phyloP scores from a whole-genome alignment of 176 grass and related monocot genomes.

The Coix lacrymajobi region DNA sequence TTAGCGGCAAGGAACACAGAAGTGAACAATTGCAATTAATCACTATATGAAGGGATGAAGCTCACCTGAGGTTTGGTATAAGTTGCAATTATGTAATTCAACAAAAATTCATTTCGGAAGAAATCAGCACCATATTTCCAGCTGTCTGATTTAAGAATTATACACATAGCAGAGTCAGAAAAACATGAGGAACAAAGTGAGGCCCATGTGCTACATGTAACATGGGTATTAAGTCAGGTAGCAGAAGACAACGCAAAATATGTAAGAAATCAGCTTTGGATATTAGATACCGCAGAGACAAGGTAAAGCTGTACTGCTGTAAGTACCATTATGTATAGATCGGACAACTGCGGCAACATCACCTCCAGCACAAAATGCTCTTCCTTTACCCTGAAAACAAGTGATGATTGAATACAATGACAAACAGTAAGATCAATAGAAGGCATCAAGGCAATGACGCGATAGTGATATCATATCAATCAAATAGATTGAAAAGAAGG shows the following conservation, averaged over 20 bases:
- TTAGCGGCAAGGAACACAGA: not conserved
- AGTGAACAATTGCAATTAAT: slow-evolving; percentile 14
- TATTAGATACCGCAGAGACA: not conserved
- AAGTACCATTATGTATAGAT: slow-evolving; percentile 54
- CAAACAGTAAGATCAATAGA: not conserved
- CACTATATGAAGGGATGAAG: slow-evolving; percentile 22
- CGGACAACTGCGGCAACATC: slow-evolving; percentile 65
- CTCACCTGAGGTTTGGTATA: slow-evolving; percentile 84
- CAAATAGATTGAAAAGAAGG: not conserved
- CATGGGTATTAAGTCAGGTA: not conserved
- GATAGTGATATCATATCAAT: not conserved
- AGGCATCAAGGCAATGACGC: not conserved
- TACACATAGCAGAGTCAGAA: slow-evolving; percentile 9
- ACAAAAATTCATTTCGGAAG: slow-evolving; percentile 70
- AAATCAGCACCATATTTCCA: slow-evolving; percentile 77
- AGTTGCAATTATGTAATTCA: slow-evolving; percentile 90
- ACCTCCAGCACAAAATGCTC: slow-evolving; percentile 98
- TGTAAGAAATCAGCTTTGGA: not conserved
- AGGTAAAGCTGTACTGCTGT: not conserved
- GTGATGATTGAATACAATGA: not conserved
- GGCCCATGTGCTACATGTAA: slow-evolving; percentile 5
- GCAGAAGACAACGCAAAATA: not conserved
- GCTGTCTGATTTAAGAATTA: slow-evolving; percentile 48
- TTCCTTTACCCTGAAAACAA: slow-evolving; percentile 81
- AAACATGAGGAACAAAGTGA: slow-evolving; percentile 4